A percentile compares a stretch with the other conserved stretches of the same genome.
Conservation (phyloP, 495 filamentous ascomycete genomes). For the Aspergillus sclerotioniger region DNA sequence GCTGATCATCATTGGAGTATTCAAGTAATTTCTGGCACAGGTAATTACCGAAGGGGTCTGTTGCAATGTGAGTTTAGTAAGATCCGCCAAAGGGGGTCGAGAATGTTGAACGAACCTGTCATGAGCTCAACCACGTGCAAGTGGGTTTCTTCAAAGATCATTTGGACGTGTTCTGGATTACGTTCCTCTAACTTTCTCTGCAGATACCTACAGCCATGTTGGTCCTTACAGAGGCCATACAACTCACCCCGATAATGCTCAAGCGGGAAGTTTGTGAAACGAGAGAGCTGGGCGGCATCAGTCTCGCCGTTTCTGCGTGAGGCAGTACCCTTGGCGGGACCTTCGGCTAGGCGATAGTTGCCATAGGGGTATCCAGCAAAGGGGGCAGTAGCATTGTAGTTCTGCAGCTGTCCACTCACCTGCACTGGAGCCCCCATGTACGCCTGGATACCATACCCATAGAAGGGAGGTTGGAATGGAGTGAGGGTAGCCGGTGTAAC, state of each 20-base stretch:
- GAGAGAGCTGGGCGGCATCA: conserved; percentile 46
- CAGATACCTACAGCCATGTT: conserved; percentile 92
- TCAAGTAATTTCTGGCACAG: conserved; percentile 96
- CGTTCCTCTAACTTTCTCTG: conserved; percentile 97
- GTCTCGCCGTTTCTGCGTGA: conserved; percentile 34
- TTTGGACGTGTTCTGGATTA: conserved; percentile 74
- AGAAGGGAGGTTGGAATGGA: conserved; percentile 32
- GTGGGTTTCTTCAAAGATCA: conserved; percentile 92
- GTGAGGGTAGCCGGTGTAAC: conserved; percentile 20
- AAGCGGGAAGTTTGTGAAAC: conserved; percentile 75
- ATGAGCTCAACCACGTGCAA: conserved; percentile 92
- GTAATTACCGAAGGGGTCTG: conserved; percentile 97
- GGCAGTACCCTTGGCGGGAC: conserved; percentile 22
- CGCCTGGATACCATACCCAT: conserved; percentile 33
- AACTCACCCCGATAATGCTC: conserved; percentile 77
- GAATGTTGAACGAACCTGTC: conserved; percentile 60
- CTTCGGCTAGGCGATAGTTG: conserved; percentile 38
- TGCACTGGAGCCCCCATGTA: conserved; percentile 30
- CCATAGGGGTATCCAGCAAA: conserved; percentile 32
- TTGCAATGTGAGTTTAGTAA: conserved; percentile 15
- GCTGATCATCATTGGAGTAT: conserved; percentile 88
- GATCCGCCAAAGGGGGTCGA: not conserved
- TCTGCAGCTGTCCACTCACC: conserved; percentile 28
- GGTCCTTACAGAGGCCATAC: conserved; percentile 89
- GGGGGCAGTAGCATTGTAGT: conserved; percentile 22